Base-by-base conservation (phyloP, 2,329 filamentous ascomycete species). In the Penicillium sp. region DNA sequence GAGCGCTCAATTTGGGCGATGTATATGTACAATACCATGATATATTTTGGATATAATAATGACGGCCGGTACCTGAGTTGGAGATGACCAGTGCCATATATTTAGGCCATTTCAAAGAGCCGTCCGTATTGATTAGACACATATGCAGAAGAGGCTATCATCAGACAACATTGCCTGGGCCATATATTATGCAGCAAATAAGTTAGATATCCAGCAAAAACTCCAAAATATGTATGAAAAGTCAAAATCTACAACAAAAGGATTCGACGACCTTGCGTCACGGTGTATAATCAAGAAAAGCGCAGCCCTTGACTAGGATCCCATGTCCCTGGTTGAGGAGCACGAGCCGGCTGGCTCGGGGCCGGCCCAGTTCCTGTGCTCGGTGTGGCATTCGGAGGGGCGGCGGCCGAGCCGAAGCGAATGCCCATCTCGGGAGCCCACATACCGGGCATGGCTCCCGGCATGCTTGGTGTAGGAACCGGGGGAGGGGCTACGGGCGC, bases 371-470 rank as follows among this genome's bases (percentile, higher is more conserved):
- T 67, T n/a, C 29, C 59, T 14, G 42, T 26, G 19, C 18, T 64
- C 36, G 69, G 58, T 18, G 61, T 56, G 26, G 54, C 61, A 16
- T 63, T 43, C 10, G 67, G 62, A 23, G 74, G 65, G 14, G 75
- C 59, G 3, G 76, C 80, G 5, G 60, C 62, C 4, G 61, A 60
- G 1, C 83, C 84, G 71, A 96, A 96, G 53, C 85, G 86, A 64
- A 96, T 94, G 0, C 88, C 89, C 79, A 90, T 86, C 2, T 87
- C 86, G 0, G 91, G 90, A 51, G 84, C 86, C 91, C 91, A 96
- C 70, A 89, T 85, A 7, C 81, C 75, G 63, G 81, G 51, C 46
- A 54, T 50, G 14, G 32, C 40, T 7, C 81, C 75, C 62, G 81
- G 51, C 30, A 53, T 53, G 23, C n/a, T 47, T 11, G 81, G 72